Evolutionary conservation across 2,329 filamentous ascomycete genomes (phyloP), one percentile per base, ranked within the genome.

Genomic region (Simplicillium sp.): DNA sequence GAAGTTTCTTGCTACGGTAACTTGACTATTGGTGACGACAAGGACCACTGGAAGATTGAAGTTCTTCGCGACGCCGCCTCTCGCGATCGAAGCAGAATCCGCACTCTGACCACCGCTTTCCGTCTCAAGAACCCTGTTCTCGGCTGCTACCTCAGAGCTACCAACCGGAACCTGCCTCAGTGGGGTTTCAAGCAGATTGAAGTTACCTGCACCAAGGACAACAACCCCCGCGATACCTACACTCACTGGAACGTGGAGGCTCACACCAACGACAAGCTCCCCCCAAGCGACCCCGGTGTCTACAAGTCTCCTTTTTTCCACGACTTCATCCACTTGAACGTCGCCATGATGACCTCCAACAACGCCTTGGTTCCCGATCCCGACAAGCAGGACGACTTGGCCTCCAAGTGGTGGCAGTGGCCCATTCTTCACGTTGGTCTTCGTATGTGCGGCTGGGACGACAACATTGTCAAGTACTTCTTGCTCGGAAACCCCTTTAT

Each of bases 131-230:
- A 98, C 60, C 71, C 77, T 34, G 73, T 80, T 41, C 73, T 97
- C 41, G 86, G 85, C 50, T 98, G 92, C 66, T 98, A 98, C 60
- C 78, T 98, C 38, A 84, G 89, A 48, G 94, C 92, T 44, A 90
- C 89, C 52, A 98, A 94, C 55, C 84, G 88, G 54, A 98, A 97
- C 65, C 73, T 98, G 48, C 92, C 92, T 39, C 92, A 97, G 60
- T 98, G 92, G 92, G 92, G 92, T 60, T 98, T 98, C 75, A 96
- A 97, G 70, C 92, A 98, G 67, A 97, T 98, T 50, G 92, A 98
- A 67, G 89, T 92, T 29, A 94, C 88, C 18, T 98, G 92, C 65
- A 81, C 83, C 50, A 96, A 94, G 71, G 78, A 84, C 52, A 95
- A 96, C 70, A 92, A 90, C 55, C 87, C 89, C 7, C 78, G 82